Evolutionary conservation across 2,329 filamentous ascomycete genomes (phyloP), one percentile per base, ranked within the genome.

Genomic region (Ophiognomonia clavigignenti-juglandacearum): DNA sequence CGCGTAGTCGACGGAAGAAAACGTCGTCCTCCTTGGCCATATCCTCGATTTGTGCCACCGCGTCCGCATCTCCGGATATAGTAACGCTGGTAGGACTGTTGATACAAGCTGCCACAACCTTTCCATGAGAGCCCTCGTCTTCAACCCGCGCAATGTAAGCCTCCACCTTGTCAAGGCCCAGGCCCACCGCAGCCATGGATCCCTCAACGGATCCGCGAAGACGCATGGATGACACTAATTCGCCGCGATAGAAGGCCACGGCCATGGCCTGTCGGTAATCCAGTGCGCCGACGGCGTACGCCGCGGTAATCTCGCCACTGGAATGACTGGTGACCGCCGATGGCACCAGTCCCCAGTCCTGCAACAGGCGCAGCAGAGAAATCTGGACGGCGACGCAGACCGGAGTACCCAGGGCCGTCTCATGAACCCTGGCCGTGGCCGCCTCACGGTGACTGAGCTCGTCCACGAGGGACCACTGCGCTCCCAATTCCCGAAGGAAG

Each of bases 351-450:
- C 50, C 55, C 52, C 59, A 63, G 1, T 52, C 59, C 1, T 58
- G 49, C 4, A 70, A 56, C 0, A 69, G 53, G 6, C 71, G 57
- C 3, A 64, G 66, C 3, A 75, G 51, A 3, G 57, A 70, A 4
- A 77, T 59, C 52, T 77, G 74, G 1, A 78, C 18, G 0, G 71
- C 71, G 0, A 72, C 75, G 32, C 67, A 74, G 1, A 73, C 46
- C 1, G 74, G 68, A 42, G 42, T 38, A 29, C 39, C 8, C 60
- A 65, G 13, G 63, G 66, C 42, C 57, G 66, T 37, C 2, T 61
- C 31, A 6, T 62, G 55, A 27, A 67, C 63, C 19, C 53, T 54
- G 23, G 59, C 43, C 8, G 44, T 32, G 4, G 41, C 32, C 4
- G 51, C 47, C 22, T 57, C 51, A 3, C 57, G 39, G 3, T 24